Evolutionary conservation across 768 basidiomycete species (phyloP).

Genomic region (Naganishia onofrii): DNA sequence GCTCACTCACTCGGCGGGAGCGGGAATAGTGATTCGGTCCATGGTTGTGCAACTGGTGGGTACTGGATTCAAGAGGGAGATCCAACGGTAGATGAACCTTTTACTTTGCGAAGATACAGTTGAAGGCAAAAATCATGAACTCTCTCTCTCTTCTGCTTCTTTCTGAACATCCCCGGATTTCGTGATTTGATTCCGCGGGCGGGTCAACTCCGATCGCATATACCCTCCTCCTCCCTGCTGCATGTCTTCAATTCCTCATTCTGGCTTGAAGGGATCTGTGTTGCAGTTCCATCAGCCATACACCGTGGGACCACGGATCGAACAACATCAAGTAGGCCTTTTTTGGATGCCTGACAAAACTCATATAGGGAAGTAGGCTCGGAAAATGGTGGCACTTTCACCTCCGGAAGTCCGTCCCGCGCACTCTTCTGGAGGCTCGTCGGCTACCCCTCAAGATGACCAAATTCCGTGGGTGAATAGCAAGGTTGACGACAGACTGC

Average conservation of each 20-base stretch:
- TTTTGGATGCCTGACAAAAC: not conserved
- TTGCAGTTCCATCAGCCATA: no score
- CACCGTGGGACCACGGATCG: no score
- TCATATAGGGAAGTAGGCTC: not conserved
- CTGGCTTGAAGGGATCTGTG: no score
- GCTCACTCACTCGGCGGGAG: conserved; percentile 47
- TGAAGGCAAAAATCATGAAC: no score
- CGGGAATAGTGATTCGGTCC: conserved; percentile 41
- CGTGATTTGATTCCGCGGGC: conserved; percentile 6
- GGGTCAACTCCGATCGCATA: conserved; percentile 14
- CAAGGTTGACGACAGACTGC: not conserved
- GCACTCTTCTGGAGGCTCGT: no score
- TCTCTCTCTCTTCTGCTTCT: no score
- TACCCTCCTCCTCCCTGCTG: not conserved
- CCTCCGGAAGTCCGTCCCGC: not conserved
- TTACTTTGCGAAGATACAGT: no score
- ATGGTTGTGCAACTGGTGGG: not conserved
- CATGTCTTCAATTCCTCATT: no score
- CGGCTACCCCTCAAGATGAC: not conserved
- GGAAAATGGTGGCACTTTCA: not conserved
- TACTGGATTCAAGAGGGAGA: not conserved
- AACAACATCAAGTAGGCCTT: no score
- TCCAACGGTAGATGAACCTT: not conserved
- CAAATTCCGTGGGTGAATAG: not conserved
- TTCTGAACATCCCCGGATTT: not conserved